Conservation (phyloP, 1,284 basidiomycete genomes). For the Schizophyllum commune region DNA sequence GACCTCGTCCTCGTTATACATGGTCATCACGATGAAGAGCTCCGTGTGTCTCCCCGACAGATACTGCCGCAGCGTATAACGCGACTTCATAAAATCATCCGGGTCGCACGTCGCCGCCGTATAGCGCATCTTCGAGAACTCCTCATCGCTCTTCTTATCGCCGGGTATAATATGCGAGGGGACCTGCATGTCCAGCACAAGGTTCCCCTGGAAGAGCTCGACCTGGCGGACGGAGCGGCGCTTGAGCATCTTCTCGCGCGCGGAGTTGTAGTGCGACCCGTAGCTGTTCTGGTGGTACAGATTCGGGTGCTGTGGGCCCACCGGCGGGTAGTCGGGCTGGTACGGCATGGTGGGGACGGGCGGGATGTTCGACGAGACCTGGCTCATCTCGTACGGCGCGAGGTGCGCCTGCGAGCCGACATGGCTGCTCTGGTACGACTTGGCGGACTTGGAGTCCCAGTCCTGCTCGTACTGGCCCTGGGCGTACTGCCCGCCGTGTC, state of each 20-base stretch:
- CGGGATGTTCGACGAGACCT: conserved; percentile 35
- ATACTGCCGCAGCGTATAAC: conserved; percentile 81
- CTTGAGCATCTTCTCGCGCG: conserved; percentile 71
- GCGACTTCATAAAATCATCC: conserved; percentile 73
- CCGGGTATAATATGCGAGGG: conserved; percentile 72
- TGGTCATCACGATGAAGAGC: conserved; percentile 92
- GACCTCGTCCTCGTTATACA: conserved; percentile 94
- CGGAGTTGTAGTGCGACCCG: conserved; percentile 55
- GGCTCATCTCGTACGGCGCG: conserved; percentile 53
- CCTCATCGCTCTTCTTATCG: conserved; percentile 55
- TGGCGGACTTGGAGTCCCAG: conserved; percentile 58
- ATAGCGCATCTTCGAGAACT: conserved; percentile 83
- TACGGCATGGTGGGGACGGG: conserved; percentile 48
- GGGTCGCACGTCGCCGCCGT: conserved; percentile 94
- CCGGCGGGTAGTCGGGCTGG: conserved; percentile 51
- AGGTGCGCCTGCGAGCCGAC: conserved; percentile 67
- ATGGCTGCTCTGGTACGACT: conserved; percentile 58
- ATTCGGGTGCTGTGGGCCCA: conserved; percentile 36
- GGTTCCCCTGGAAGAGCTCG: conserved; percentile 75
- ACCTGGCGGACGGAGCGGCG: conserved; percentile 75
- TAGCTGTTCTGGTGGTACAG: conserved; percentile 38
- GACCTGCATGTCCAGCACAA: conserved; percentile 76
- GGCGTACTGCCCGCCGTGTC: conserved; percentile 4
- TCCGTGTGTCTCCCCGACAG: conserved; percentile 83
- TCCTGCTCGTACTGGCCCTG: conserved; percentile 26